Base-by-base conservation (phyloP, 129 eudicot genomes). In the Ambrosia artemisiifolia region DNA sequence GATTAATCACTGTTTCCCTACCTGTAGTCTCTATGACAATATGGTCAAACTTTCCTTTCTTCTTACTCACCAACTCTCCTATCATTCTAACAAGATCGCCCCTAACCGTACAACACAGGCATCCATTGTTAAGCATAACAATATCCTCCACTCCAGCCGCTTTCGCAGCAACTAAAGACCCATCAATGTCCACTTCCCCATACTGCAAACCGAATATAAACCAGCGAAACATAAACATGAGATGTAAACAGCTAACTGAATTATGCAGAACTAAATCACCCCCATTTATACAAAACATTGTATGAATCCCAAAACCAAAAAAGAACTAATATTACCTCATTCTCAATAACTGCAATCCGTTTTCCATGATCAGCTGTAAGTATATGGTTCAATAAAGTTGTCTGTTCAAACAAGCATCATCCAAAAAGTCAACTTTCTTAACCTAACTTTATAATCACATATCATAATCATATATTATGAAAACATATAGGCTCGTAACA, bases 41-140 rank as follows among this genome's bases (percentile, higher is more conserved):
- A 70, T 94, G 99, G 54, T 94, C 99, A 60, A 94, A 94, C 61
- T 85, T 90, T 81, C 97, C 99, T 85, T 88, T 94, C 85, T 87
- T 94, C 56, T 53, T 82, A 18, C 53, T 80, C 42, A 94, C 99
- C 54, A 94, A 82, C 69, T 94, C 99, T 67, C 85, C 75, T 78
- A 94, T 94, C 99, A 94, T 94, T 80, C 94, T 86, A 68, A 94
- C 99, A 28, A 94, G 96, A 76, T 94, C 99, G 24, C 99, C 99
- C 84, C 99, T 88, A 51, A 94, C 99, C 0, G 99, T 94, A 82
- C 99, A 94, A 56, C 99, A 94, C 32, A 94, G 65, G 72, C 99
- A 94, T 36, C 99, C 99, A 68, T 94, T 94, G 68, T 94, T 94
- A 63, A 94, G 96, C 99, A 94, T 94, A 10, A 94, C 64, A 73